Evolutionary conservation across 2,329 filamentous ascomycete species (phyloP).

Genomic region (Exophiala aquamarina): DNA sequence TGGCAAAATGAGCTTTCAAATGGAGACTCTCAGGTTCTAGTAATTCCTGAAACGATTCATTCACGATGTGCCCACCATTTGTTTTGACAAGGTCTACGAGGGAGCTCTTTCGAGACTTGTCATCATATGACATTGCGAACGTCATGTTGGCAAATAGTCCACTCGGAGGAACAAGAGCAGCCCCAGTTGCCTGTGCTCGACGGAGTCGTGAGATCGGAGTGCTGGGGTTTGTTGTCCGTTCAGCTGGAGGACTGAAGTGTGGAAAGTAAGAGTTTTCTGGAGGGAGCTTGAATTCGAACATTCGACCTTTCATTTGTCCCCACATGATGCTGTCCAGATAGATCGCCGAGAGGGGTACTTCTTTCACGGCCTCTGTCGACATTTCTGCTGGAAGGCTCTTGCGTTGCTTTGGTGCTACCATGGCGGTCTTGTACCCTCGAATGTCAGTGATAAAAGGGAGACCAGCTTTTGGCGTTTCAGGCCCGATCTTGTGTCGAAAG

Average conservation of each 20-base stretch:
- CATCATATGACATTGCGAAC: constrained; percentile 78
- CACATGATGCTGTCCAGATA: constrained; percentile 49
- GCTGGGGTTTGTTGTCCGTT: constrained; percentile 39
- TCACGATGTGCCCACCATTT: constrained; percentile 71
- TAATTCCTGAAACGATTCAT: constrained; percentile 76
- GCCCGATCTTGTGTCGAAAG: constrained; percentile 38
- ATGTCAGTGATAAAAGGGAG: constrained; percentile 39
- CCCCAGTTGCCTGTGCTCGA: constrained; percentile 1
- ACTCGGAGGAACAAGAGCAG: constrained; percentile 13
- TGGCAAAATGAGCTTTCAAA: constrained; percentile 54
- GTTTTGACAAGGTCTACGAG: constrained; percentile 64
- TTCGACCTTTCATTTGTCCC: constrained; percentile 44
- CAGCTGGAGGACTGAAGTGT: constrained; percentile 38
- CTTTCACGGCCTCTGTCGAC: constrained; percentile 34
- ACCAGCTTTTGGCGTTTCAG: constrained; percentile 25
- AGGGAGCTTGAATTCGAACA: constrained; percentile 33
- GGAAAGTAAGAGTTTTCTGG: constrained; percentile 24
- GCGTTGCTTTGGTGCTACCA: constrained; percentile 43
- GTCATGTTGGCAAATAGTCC: constrained; percentile 76
- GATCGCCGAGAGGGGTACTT: constrained; percentile 44
- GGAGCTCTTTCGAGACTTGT: constrained; percentile 55
- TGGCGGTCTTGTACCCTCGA: constrained; percentile 42
- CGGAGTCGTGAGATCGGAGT: constrained; percentile 51
- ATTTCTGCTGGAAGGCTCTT: constrained; percentile 40
- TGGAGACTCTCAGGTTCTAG: constrained; percentile 57